Evolutionary conservation across 1,284 basidiomycete species (phyloP), one percentile per base, ranked within the genome.

Genomic region (Cutaneotrichosporon cavernicola): DNA sequence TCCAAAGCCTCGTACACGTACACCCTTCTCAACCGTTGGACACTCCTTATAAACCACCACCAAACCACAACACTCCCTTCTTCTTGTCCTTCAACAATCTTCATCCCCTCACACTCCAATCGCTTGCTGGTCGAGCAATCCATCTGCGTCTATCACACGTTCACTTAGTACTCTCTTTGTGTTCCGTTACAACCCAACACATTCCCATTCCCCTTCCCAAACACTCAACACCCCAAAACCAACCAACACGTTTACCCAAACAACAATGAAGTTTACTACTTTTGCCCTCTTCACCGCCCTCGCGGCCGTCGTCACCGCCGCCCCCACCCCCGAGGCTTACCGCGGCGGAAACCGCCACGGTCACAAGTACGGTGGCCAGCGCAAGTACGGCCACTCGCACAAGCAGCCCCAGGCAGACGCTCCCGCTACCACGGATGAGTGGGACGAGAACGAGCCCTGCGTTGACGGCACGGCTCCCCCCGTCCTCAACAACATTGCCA

Each of bases 371-470:
- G 57, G 46, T 5, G 31, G 22, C 30, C 14, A 49, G 18, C 38
- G 46, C 43, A 49, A 58, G 43, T 31, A 49, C 26, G 30, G 46
- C 46, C 57, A 47, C 57, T 8, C n/a, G 43, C 43, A 49, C 43
- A 32, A 22, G 31, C 43, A 58, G 57, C 55, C 55, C 38, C 14
- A 22, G 14, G 32, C 21, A 11, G 38, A 56, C 22, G 55, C 55
- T 38, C 38, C 55, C 38, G 36, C 53, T 13, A 43, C 22, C 14
- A 16, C 32, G 8, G 55, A 56, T 38, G 55, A 56, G n/a, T 43
- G 36, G 55, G 55, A 56, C n/a, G 55, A 56, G 55, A 6, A 26
- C 22, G 55, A 56, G 55, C 36, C 36, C 32, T 56, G 55, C 55
- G 11, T 40, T 22, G 2, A 3, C 8, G 55, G 14, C 11, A 21